Evolutionary conservation across 805 yeast species (phyloP), one percentile per base, ranked within the genome.

Genomic region (Blastobotrys chiropterorum): DNA sequence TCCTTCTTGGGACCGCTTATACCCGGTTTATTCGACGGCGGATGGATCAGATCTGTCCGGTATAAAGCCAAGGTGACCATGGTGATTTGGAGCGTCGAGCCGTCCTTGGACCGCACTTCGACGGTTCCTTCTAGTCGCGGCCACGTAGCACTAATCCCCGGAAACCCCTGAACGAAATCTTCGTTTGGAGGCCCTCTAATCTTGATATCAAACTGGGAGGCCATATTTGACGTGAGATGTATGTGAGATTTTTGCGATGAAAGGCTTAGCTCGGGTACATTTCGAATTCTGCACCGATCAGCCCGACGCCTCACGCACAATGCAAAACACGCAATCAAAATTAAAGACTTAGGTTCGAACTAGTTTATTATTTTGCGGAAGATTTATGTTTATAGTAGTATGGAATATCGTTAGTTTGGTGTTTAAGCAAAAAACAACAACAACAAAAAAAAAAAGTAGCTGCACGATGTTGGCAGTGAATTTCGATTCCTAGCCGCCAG

Each of bases 131-230:
- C 65, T 1, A 72, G 53, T 3, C 76, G 62, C 2, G 76, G 76
- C 66, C 70, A 66, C 3, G 73, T 64, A 0, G 76, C 76, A 2
- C 67, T 62, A n/a, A 72, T 66, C 0, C 76, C 76, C 2, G 76
- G 76, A 48, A 61, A 72, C 11, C 76, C 76, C 41, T 63, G 67
- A 17, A 72, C 70, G 6, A 71, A 54, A 43, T 71, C 74, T 47
- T 68, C 70, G 49, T 72, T 72, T 3, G 75, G 72, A 6, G 59
- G 59, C 1, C 75, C 73, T 26, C 61, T 57, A 40, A 68, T 56
- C 38, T 62, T 59, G 49, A 67, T 53, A 39, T 60, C 60, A 31
- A 58, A 55, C 21, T 30, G 16, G 2, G 40, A 31, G 42, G 41
- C 34, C 48, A 46, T 34, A 2, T 26, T 26, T 26, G 34, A 26